These are phyloP conservation scores for Saccharomyces hybrid DNA, from an alignment of 1,139 yeast genomes.

Conservation along the genomic window DNA sequence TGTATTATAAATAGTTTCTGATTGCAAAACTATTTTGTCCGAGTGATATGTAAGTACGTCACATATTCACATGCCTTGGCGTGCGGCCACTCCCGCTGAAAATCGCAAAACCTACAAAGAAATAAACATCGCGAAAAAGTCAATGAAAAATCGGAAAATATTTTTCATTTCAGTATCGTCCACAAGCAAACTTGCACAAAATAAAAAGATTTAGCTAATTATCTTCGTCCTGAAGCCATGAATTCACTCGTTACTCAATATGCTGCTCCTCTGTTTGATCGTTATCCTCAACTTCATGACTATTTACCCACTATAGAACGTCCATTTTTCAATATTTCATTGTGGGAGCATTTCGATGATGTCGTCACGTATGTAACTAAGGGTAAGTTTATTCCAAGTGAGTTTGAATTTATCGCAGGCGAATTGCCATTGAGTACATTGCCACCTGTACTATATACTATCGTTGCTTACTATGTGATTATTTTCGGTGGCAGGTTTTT, in stretches of 20 bases:
- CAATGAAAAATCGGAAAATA: neutral
- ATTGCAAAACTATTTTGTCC: neutral
- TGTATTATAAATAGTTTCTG: neutral
- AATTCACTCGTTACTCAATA: constrained; percentile 4
- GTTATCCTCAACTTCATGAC: constrained; percentile 12
- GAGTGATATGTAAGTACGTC: neutral
- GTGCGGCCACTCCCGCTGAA: neutral
- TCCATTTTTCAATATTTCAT: constrained; percentile 53
- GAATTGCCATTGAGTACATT: constrained; percentile 54
- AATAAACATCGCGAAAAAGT: constrained; percentile 1
- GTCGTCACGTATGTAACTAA: constrained; percentile 38
- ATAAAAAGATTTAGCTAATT: neutral
- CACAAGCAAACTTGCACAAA: neutral
- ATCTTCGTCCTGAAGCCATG: neutral
- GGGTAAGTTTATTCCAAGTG: constrained; percentile 52
- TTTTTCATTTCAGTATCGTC: neutral
- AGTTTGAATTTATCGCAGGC: constrained; percentile 52
- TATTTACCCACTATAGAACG: constrained; percentile 46
- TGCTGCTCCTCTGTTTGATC: constrained; percentile 13
- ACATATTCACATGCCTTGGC: neutral
- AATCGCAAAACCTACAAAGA: neutral
- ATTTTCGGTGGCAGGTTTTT: constrained; percentile 63
- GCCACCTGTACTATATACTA: constrained; percentile 50
- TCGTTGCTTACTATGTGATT: constrained; percentile 54
- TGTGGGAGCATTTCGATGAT: constrained; percentile 56